Evolutionary conservation across 2,329 filamentous ascomycete genomes (phyloP), one percentile per base, ranked within the genome.

Genomic region (Alternaria angustiovoidea): DNA sequence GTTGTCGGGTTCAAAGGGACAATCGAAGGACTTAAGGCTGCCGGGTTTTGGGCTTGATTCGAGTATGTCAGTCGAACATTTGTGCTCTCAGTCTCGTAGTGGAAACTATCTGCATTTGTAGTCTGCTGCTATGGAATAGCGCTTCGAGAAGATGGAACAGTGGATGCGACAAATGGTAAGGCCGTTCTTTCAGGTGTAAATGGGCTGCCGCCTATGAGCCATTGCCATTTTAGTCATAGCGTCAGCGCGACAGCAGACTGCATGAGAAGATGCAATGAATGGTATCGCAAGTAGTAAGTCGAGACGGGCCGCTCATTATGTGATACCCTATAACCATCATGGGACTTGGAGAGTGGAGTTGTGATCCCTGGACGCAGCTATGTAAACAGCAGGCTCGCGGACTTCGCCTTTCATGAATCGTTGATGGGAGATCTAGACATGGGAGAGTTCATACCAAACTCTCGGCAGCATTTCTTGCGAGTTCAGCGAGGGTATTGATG

Each of bases 181-280:
- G 0, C 2, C 75, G 81, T 43, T 76, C 78, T 34, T 71, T 69
- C 11, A 41, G 3, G 16, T n/a, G 36, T 8, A 18, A 0, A 18
- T 0, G 34, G 36, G 36, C 36, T n/a, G 36, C 36, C 16, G n/a
- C 14, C 0, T 16, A 38, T 38, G 36, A 0, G 36, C 36, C 16
- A 0, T n/a, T 4, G 36, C 16, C 14, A 16, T 1, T 18, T 4
- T 26, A 28, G 14, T n/a, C 7, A 28, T 26, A 38, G 22, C 8
- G 16, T 44, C 28, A 30, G 28, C 28, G 1, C 0, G 28, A 30
- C 3, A 28, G 2, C 9, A 41, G 16, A 11, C n/a, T 9, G n/a
- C 12, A 22, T 12, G 9, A 20, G 39, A 14, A 22, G 3, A 41
- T 11, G 9, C 18, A 9, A 41, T 9, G 0, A 5, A 22, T 18